phyloP scores from a whole-genome alignment of 805 yeast genomes.

The Yueomyces sinensis region DNA sequence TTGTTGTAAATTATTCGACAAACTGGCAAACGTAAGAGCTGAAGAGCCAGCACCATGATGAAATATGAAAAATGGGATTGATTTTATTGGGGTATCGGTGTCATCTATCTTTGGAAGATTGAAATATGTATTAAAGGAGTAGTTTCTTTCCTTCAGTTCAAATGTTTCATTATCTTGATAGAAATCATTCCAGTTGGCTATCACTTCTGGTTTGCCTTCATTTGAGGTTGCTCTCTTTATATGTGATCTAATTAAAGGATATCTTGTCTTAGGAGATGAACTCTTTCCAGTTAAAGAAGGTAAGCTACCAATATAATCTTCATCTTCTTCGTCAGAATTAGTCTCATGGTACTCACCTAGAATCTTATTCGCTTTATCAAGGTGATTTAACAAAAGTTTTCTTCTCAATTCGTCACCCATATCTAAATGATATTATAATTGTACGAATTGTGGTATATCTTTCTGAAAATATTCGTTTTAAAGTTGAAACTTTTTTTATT shows the following conservation, averaged over 20 bases:
- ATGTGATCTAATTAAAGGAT: no score
- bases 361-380: slow-evolving; percentile 3
- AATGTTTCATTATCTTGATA: slow-evolving; percentile 10
- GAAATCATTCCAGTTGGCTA: slow-evolving; percentile 18
- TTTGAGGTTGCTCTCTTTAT: no score
- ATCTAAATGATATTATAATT: background rate
- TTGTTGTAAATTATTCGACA: slow-evolving; percentile 27
- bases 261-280: no score
- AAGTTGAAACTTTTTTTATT: no score
- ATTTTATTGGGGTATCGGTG: background rate
- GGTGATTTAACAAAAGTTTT: slow-evolving; percentile 6
- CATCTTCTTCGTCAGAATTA: slow-evolving; percentile 3
- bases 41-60: slow-evolving; percentile 97
- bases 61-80: slow-evolving; percentile 49
- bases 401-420: slow-evolving; percentile 15
- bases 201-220: no score
- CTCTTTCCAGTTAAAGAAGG: no score
- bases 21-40: slow-evolving; percentile 57
- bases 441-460: background rate
- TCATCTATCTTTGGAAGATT: slow-evolving; percentile 32
- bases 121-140: slow-evolving; percentile 42
- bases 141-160: slow-evolving; percentile 6
- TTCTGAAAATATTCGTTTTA: no score
- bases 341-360: slow-evolving; percentile 1
- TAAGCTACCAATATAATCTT: no score